A percentile compares a stretch with the other conserved stretches of the same genome.
Conservation (phyloP, 1,284 basidiomycete genomes). For the Earliella scabrosa region DNA sequence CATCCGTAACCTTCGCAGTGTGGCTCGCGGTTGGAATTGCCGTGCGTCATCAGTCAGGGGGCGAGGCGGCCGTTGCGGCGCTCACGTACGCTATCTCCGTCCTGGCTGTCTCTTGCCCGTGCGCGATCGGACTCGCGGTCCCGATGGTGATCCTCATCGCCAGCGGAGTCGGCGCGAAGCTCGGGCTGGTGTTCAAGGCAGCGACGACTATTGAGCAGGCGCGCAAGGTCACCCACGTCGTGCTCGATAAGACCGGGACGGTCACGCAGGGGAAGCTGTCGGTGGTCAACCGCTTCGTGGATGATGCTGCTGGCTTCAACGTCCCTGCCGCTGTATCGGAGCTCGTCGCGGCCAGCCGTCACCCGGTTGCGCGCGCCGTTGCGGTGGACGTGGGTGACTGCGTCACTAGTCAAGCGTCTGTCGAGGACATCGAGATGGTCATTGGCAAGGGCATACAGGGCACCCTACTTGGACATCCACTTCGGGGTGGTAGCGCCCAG, state of each 20-base stretch:
- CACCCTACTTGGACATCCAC: constrained; percentile 26
- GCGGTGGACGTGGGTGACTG: constrained; percentile 23
- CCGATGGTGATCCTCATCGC: constrained; percentile 43
- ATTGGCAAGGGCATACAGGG: constrained; percentile 43
- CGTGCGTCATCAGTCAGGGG: constrained; percentile 32
- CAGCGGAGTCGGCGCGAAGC: constrained; percentile 38
- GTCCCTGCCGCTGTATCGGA: constrained; percentile 25
- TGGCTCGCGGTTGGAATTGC: constrained; percentile 42
- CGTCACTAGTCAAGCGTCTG: background rate
- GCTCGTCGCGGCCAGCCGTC: constrained; percentile 34
- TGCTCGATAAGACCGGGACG: constrained; percentile 55
- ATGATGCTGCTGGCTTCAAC: constrained; percentile 24
- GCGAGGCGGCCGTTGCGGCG: constrained; percentile 36
- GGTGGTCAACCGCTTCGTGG: constrained; percentile 32
- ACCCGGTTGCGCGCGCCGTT: constrained; percentile 41
- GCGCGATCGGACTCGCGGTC: constrained; percentile 44
- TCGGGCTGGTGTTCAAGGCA: constrained; percentile 41
- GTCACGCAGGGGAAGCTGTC: constrained; percentile 42
- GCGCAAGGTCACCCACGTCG: constrained; percentile 37
- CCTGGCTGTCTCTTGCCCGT: constrained; percentile 48
- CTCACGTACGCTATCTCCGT: constrained; percentile 47
- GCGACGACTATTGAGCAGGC: constrained; percentile 37
- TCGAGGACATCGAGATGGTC: constrained; percentile 36
- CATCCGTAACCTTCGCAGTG: constrained; percentile 39
- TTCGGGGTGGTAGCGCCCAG: constrained; percentile 42